A percentile compares a stretch with the other conserved stretches of the same genome.
Evolutionary conservation across 306 rosid species (phyloP).

Genomic region (Sicyos baderoa): DNA sequence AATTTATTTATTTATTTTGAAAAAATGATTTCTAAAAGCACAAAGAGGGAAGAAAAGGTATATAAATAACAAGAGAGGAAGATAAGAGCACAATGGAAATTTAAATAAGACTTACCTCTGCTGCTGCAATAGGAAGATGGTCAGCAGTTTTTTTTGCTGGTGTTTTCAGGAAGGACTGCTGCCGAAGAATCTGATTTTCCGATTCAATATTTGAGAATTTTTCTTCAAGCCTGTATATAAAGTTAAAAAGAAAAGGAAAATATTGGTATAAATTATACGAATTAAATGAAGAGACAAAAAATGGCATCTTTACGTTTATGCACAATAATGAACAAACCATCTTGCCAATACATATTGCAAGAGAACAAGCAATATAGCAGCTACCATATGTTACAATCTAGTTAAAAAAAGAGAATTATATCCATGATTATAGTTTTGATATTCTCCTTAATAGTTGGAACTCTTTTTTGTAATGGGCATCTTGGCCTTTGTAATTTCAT

Average conservation of each 20-base stretch:
- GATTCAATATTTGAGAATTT: slow-evolving; percentile 71
- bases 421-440: too few relatives aligned
- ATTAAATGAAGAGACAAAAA: not conserved
- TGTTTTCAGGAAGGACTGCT: slow-evolving; percentile 46
- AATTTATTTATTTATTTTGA: too few relatives aligned
- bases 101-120: slow-evolving; percentile 35
- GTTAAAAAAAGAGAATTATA: not conserved
- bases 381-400: not conserved
- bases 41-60: not conserved
- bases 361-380: not conserved
- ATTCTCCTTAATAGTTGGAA: too few relatives aligned
- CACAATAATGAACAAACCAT: not conserved
- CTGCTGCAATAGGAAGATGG: slow-evolving; percentile 43
- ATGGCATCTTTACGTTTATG: not conserved
- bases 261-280: slow-evolving; percentile 22
- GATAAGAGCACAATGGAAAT: slow-evolving; percentile 9
- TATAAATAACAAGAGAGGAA: slow-evolving; percentile 3
- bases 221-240: slow-evolving; percentile 71
- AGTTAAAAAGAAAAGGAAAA: slow-evolving; percentile 18
- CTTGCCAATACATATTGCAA: not conserved
- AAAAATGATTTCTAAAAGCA: not conserved
- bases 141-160: slow-evolving; percentile 55
- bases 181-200: slow-evolving; percentile 83
- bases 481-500: too few relatives aligned
- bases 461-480: too few relatives aligned